Evolutionary conservation across 2,329 filamentous ascomycete genomes (phyloP).

Genomic region (Paraphoma sp.): DNA sequence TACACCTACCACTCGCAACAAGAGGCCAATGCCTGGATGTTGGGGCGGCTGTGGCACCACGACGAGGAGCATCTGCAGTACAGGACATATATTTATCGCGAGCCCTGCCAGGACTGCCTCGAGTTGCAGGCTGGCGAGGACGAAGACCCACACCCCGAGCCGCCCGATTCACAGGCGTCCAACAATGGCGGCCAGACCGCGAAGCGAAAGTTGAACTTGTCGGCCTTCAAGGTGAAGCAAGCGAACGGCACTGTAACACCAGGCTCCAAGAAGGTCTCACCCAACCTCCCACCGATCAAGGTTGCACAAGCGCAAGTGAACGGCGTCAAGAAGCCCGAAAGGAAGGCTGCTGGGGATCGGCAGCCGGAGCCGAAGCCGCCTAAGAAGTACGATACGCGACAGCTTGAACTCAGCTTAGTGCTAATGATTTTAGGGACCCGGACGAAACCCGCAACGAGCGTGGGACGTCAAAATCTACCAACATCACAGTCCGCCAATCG

Average conservation of each 20-base stretch:
- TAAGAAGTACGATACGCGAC: conserved; percentile 23
- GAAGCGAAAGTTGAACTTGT: conserved; percentile 69
- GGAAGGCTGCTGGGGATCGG: conserved; percentile 13
- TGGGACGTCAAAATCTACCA: background rate
- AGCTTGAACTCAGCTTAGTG: background rate
- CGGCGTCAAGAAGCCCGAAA: conserved; percentile 31
- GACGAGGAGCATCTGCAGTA: conserved; percentile 68
- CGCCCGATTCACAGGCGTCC: conserved; percentile 40
- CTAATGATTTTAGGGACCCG: conserved; percentile 30
- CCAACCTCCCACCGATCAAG: conserved; percentile 32
- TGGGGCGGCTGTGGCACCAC: conserved; percentile 60
- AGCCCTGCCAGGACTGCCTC: conserved; percentile 57
- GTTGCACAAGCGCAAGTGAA: conserved; percentile 28
- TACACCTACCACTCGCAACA: conserved; percentile 53
- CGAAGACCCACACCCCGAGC: conserved; percentile 56
- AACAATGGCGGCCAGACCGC: conserved; percentile 50
- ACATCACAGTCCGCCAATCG: conserved; percentile 11
- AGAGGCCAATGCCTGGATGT: conserved; percentile 51
- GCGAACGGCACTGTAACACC: conserved; percentile 43
- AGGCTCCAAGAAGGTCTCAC: conserved; percentile 40
- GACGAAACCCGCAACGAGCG: conserved; percentile 21
- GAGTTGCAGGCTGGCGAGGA: conserved; percentile 60
- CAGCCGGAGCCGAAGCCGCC: conserved; percentile 23
- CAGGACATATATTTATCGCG: conserved; percentile 66
- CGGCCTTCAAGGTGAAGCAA: conserved; percentile 66